Evolutionary conservation across 169 alveolate genomes (phyloP).

Genomic region (Plasmodium blacklocki): DNA sequence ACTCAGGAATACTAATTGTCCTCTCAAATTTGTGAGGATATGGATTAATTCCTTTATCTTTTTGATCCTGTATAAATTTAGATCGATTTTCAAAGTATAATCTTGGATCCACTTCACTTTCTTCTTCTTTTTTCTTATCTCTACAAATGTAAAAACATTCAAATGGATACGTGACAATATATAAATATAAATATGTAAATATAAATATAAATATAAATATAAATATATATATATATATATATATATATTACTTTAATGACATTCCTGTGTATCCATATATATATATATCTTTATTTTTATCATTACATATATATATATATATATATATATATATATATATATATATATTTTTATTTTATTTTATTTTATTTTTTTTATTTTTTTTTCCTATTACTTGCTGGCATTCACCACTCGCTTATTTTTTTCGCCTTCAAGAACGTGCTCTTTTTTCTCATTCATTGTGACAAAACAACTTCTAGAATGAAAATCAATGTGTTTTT

Average conservation of each 20-base stretch:
- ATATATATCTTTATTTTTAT: no score
- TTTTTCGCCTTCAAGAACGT: not conserved
- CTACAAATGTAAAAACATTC: not conserved
- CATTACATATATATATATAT: not conserved
- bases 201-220: not conserved
- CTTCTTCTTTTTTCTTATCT: conserved; percentile 71
- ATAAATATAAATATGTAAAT: no score
- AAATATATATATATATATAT: not conserved
- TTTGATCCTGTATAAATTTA: conserved; percentile 78
- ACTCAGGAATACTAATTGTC: conserved; percentile 90
- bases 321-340: not conserved
- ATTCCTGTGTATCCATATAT: not conserved
- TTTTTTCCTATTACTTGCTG: not conserved
- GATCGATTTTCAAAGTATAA: conserved; percentile 82
- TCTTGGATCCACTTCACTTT: conserved; percentile 82
- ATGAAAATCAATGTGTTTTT: not conserved
- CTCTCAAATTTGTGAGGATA: conserved; percentile 88
- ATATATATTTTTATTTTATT: not conserved
- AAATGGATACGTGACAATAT: no score
- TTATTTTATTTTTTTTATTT: not conserved
- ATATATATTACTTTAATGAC: not conserved
- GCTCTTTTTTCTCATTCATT: conserved; percentile 36
- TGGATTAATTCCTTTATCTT: conserved; percentile 78
- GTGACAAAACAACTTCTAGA: not conserved
- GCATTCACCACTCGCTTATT: not conserved